phyloP scores from a whole-genome alignment of 345 rosid genomes.

The Aethionema arabicum region DNA sequence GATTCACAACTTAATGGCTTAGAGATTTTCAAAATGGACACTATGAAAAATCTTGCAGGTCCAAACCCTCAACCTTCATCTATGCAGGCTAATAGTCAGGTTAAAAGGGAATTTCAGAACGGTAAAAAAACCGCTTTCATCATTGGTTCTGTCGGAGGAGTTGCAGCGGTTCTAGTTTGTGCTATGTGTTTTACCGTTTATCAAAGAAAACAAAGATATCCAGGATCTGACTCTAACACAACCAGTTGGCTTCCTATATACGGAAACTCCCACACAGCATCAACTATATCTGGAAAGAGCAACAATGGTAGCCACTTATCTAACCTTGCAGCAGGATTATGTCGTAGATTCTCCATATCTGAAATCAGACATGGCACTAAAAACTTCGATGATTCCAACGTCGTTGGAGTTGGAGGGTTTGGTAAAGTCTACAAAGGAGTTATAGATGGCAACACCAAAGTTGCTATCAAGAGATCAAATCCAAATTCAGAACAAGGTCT shows the following conservation, averaged over 20 bases:
- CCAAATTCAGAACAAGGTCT: conserved; percentile 85
- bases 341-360: conserved; percentile 58
- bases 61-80: conserved; percentile 60
- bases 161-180: conserved; percentile 48
- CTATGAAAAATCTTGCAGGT: conserved; percentile 55
- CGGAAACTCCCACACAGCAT: conserved; percentile 54
- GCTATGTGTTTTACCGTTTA: conserved; percentile 49
- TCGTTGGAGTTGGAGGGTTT: conserved; percentile 87
- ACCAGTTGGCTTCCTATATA: conserved; percentile 70
- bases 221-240: conserved; percentile 44
- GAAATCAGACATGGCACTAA: conserved; percentile 69
- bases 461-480: conserved; percentile 85
- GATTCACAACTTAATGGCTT: conserved; percentile 65
- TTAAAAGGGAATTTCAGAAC: conserved; percentile 21
- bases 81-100: conserved; percentile 45
- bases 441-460: conserved; percentile 57
- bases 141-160: conserved; percentile 63
- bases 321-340: conserved; percentile 60
- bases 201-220: conserved; percentile 37
- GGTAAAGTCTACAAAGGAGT: conserved; percentile 88
- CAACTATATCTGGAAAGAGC: conserved; percentile 50
- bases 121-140: conserved; percentile 30
- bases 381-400: conserved; percentile 63
- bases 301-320: conserved; percentile 50
- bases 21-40: conserved; percentile 69